Conservation (phyloP, 805 yeast genomes). For the Saccharomycopsis lassenensis region DNA sequence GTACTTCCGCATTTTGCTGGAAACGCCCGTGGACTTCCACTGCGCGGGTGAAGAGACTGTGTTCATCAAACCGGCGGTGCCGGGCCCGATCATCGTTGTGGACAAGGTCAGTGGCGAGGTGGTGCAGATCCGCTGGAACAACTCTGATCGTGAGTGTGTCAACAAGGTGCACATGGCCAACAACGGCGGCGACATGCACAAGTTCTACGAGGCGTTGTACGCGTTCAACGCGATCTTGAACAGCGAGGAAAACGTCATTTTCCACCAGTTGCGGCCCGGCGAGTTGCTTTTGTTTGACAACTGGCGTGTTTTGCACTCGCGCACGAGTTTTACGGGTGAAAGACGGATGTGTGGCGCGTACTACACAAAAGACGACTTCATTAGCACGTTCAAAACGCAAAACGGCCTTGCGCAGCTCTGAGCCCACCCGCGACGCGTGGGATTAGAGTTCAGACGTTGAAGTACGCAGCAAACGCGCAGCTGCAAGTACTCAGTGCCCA, state of each 20-base stretch:
- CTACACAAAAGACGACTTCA: constrained; percentile 55
- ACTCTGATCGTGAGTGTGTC: constrained; percentile 58
- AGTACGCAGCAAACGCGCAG: no score
- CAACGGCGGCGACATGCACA: no score
- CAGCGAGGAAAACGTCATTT: constrained; percentile 38
- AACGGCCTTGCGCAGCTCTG: no score
- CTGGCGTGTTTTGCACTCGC: constrained; percentile 62
- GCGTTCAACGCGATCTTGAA: constrained; percentile 45
- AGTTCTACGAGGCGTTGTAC: constrained; percentile 47
- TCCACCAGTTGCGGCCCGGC: constrained; percentile 51
- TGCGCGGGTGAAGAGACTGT: constrained; percentile 62
- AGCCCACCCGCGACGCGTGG: no score
- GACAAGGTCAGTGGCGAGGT: constrained; percentile 37
- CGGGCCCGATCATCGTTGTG: constrained; percentile 49
- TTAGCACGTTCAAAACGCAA: constrained; percentile 34
- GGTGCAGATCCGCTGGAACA: constrained; percentile 61
- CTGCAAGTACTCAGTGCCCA: no score
- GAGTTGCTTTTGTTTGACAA: constrained; percentile 59
- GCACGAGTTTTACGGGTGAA: constrained; percentile 55
- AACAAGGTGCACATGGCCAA: no score
- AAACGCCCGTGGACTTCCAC: constrained; percentile 51
- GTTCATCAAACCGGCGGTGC: constrained; percentile 45
- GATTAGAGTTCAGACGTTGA: no score
- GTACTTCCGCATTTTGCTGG: constrained; percentile 38
- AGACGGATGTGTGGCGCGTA: constrained; percentile 68